Evolutionary conservation across 78 protist genomes (phyloP).

Genomic region (slime mould (Dictyostelium discoideum)): DNA sequence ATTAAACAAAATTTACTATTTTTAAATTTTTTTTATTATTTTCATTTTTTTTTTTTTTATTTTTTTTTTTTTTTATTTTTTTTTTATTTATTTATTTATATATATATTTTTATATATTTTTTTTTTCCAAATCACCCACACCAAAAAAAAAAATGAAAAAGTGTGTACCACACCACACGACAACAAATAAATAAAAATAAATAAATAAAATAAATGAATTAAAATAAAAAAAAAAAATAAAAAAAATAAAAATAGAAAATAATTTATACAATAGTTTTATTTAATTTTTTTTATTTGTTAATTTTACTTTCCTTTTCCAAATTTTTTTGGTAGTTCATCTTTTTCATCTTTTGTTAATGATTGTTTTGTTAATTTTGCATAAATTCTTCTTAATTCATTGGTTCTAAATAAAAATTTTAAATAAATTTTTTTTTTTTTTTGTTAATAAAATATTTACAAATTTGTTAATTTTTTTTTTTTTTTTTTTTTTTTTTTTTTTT

Average conservation of each 20-base stretch:
- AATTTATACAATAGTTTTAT: not conserved
- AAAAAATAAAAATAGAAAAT: not conserved
- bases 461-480: not conserved
- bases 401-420: not conserved
- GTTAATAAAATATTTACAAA: not conserved
- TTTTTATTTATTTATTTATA: not conserved
- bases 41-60: too few species aligned
- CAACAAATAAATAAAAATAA: not conserved
- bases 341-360: slow-evolving; percentile 57
- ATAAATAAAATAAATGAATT: not conserved
- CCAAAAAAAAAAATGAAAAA: too few species aligned
- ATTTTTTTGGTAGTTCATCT: slow-evolving; percentile 33
- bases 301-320: not conserved
- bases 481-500: not conserved
- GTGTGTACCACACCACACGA: too few species aligned
- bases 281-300: not conserved
- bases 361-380: slow-evolving; percentile 30
- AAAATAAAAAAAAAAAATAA: not conserved
- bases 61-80: too few species aligned
- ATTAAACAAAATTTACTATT: not conserved
- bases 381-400: slow-evolving; percentile 70
- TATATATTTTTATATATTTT: too few species aligned
- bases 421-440: too few species aligned
- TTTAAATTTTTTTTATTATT: too few species aligned
- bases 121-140: not conserved